phyloP scores from a whole-genome alignment of 2,329 filamentous ascomycete genomes.

The Fusarium devonianum region DNA sequence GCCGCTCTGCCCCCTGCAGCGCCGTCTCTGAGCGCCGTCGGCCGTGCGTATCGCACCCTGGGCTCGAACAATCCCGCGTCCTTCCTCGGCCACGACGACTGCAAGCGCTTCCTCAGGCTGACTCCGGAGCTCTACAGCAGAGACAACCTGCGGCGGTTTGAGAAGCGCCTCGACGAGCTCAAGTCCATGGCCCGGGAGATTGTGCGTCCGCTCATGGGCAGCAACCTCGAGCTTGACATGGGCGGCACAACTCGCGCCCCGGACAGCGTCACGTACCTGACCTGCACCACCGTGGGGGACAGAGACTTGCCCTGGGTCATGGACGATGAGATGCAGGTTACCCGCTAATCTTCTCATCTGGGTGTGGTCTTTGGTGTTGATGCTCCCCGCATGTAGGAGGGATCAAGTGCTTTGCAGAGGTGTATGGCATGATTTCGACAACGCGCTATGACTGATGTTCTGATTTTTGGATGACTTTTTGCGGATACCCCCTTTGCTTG shows the following conservation, averaged over 20 bases:
- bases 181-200: constrained; percentile 83
- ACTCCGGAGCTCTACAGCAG: constrained; percentile 82
- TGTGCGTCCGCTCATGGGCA: constrained; percentile 86
- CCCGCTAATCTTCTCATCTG: constrained; percentile 11
- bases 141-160: constrained; percentile 85
- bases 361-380: too few species aligned
- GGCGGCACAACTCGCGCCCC: constrained; percentile 50
- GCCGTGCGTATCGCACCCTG: constrained; percentile 79
- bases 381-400: too few species aligned
- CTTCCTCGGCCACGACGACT: constrained; percentile 85
- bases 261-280: constrained; percentile 57
- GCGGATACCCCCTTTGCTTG: constrained; percentile 38
- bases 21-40: constrained; percentile 65
- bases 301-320: constrained; percentile 59
- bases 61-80: constrained; percentile 65
- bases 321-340: constrained; percentile 43
- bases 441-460: constrained; percentile 33
- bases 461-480: constrained; percentile 28
- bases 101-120: constrained; percentile 88
- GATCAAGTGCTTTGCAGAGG: too few species aligned
- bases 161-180: constrained; percentile 86
- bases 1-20: constrained; percentile 48
- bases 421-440: constrained; percentile 30
- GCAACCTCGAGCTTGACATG: constrained; percentile 81
- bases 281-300: constrained; percentile 57